These are phyloP conservation scores for Macrocystidia cucumis DNA, from an alignment of 1,284 basidiomycete genomes.

Conservation along the genomic window DNA sequence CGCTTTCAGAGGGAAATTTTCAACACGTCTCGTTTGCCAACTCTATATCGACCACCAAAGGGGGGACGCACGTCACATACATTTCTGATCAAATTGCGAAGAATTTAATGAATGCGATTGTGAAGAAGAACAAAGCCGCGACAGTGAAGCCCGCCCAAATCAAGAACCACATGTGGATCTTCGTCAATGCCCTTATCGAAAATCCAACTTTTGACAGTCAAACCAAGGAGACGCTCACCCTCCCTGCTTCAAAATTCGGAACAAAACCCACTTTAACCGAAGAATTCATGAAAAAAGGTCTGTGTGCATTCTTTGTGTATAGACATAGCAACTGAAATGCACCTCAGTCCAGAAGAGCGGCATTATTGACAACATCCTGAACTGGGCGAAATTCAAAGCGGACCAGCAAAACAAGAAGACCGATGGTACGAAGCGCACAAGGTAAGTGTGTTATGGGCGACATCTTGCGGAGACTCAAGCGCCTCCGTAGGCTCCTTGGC, in stretches of 20 bases:
- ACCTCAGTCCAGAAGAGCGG: constrained; percentile 78
- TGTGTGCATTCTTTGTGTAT: constrained; percentile 15
- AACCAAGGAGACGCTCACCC: constrained; percentile 94
- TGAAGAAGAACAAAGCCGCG: constrained; percentile 96
- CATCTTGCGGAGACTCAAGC: too few species aligned
- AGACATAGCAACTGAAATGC: too few species aligned
- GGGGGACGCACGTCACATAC: constrained; percentile 89
- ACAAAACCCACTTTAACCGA: constrained; percentile 81
- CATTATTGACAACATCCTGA: constrained; percentile 89
- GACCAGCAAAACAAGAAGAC: constrained; percentile 96
- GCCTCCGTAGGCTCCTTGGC: constrained; percentile 69
- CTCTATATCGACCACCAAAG: constrained; percentile 95
- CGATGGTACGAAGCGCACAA: constrained; percentile 88
- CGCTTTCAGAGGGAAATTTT: constrained; percentile 86
- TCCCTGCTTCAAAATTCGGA: constrained; percentile 87
- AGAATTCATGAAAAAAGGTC: constrained; percentile 95
- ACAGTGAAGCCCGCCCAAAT: constrained; percentile 90
- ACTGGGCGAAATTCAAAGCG: constrained; percentile 96
- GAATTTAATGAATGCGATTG: constrained; percentile 71
- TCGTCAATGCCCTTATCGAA: constrained; percentile 94
- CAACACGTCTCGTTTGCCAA: constrained; percentile 98
- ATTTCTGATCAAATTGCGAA: constrained; percentile 91
- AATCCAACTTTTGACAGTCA: constrained; percentile 99
- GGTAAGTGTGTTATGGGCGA: constrained; percentile 39
- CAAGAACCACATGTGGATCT: constrained; percentile 98